A percentile compares a stretch with the other conserved stretches of the same genome.
phyloP scores from a whole-genome alignment of 805 yeast genomes.

The Yarrowia deformans region DNA sequence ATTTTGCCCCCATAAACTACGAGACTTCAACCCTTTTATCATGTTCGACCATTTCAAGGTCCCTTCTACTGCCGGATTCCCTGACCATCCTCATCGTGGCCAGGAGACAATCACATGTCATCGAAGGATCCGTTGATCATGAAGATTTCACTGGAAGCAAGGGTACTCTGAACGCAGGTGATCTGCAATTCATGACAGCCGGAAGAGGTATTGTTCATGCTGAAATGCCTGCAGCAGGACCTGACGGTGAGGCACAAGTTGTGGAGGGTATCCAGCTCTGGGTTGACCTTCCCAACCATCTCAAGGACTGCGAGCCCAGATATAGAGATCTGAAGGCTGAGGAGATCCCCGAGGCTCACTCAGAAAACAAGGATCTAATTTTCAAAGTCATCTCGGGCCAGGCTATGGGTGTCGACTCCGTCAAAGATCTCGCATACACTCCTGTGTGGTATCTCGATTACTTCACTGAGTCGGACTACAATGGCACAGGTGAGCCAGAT shows the following conservation, averaged over 20 bases:
- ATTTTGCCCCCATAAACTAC: slow-evolving; percentile 64
- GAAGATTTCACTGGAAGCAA: slow-evolving; percentile 84
- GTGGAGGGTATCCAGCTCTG: slow-evolving; percentile 78
- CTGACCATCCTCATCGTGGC: slow-evolving; percentile 87
- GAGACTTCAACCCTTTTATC: slow-evolving; percentile 78
- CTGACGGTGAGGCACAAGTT: slow-evolving; percentile 44
- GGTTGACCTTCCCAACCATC: slow-evolving; percentile 76
- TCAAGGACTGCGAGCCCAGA: slow-evolving; percentile 71
- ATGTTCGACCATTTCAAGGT: slow-evolving; percentile 31
- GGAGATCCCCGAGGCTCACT: slow-evolving; percentile 65
- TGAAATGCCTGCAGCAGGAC: slow-evolving; percentile 74
- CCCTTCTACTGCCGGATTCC: slow-evolving; percentile 57
- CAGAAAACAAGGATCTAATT: slow-evolving; percentile 2
- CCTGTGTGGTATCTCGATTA: slow-evolving; percentile 78
- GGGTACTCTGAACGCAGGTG: slow-evolving; percentile 79
- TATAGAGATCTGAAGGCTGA: slow-evolving; percentile 73
- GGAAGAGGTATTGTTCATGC: slow-evolving; percentile 86
- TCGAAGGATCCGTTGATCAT: slow-evolving; percentile 72
- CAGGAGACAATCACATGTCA: slow-evolving; percentile 77
- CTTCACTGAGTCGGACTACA: slow-evolving; percentile 48
- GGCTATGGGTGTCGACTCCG: slow-evolving; percentile 74
- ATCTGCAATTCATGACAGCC: slow-evolving; percentile 91
- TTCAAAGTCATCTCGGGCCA: slow-evolving; percentile 23
- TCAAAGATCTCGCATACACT: slow-evolving; percentile 78
- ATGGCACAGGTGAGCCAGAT: slow-evolving; percentile 11